Conservation (phyloP, 116 monocot genomes). For the Dioscorea cayenensis region DNA sequence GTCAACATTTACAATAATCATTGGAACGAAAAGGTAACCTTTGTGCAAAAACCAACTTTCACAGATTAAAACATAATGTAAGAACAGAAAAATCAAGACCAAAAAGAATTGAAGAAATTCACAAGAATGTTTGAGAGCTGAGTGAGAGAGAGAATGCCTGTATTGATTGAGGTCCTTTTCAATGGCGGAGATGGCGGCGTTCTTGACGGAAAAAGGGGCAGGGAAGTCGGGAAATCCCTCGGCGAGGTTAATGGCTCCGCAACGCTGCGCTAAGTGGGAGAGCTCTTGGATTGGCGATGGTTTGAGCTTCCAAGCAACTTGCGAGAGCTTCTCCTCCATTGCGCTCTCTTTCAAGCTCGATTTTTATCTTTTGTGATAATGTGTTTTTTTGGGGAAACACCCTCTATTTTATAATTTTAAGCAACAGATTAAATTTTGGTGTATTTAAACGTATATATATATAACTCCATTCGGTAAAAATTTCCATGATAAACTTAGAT, state of each 20-base stretch:
- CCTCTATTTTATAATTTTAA: too few relatives aligned
- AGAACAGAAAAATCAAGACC: too few relatives aligned
- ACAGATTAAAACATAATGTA: not conserved
- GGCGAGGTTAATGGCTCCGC: constrained; percentile 87
- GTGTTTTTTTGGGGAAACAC: too few relatives aligned
- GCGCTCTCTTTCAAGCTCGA: not conserved
- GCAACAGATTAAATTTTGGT: too few relatives aligned
- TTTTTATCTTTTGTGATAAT: too few relatives aligned
- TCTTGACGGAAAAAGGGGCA: constrained; percentile 58
- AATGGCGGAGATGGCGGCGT: constrained; percentile 70
- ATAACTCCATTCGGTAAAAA: too few relatives aligned
- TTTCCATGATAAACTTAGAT: too few relatives aligned
- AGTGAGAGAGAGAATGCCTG: constrained; percentile 20
- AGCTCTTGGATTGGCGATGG: constrained; percentile 84
- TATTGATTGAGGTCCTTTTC: constrained; percentile 71
- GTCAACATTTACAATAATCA: too few relatives aligned
- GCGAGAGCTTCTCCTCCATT: constrained; percentile 64
- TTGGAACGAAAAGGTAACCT: too few relatives aligned
- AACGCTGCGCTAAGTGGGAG: constrained; percentile 67
- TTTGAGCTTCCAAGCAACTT: constrained; percentile 20
- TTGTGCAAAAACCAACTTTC: not conserved
- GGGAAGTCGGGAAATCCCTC: constrained; percentile 90
- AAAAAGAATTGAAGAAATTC: not conserved
- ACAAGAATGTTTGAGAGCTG: not conserved
- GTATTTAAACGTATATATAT: too few relatives aligned